A percentile compares a stretch with the other conserved stretches of the same genome.
Conservation (phyloP, 2,329 filamentous ascomycete species). For the Coniochaeta prunicola region DNA sequence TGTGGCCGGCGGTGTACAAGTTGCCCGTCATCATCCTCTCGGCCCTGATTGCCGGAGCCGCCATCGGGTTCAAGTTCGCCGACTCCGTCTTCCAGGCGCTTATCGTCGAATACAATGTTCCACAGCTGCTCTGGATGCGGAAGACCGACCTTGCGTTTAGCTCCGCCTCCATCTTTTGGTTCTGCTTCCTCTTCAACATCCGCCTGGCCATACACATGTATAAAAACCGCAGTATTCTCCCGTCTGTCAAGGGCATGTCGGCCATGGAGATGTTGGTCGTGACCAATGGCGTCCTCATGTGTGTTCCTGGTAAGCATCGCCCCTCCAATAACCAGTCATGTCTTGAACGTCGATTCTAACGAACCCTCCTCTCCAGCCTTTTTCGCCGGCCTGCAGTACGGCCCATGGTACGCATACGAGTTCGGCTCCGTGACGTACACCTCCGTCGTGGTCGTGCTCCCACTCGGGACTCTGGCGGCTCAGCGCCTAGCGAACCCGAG, state of each 20-base stretch:
- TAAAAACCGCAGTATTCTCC: slow-evolving; percentile 38
- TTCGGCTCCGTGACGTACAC: slow-evolving; percentile 41
- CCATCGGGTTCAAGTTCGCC: slow-evolving; percentile 23
- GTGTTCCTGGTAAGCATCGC: slow-evolving; percentile 39
- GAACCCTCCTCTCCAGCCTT: slow-evolving; percentile 28
- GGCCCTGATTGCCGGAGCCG: slow-evolving; percentile 19
- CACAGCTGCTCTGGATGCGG: slow-evolving; percentile 26
- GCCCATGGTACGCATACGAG: slow-evolving; percentile 35
- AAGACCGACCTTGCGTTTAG: slow-evolving; percentile 25
- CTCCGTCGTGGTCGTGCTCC: slow-evolving; percentile 42
- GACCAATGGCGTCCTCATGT: slow-evolving; percentile 49
- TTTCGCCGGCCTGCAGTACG: slow-evolving; percentile 41
- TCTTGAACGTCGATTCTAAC: background rate
- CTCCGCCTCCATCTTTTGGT: slow-evolving; percentile 33
- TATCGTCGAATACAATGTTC: slow-evolving; percentile 14
- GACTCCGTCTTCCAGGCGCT: slow-evolving; percentile 28
- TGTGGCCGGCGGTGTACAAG: slow-evolving; percentile 35
- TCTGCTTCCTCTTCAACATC: slow-evolving; percentile 47
- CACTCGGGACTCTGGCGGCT: slow-evolving; percentile 44
- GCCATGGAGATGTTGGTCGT: slow-evolving; percentile 49
- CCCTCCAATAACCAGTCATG: background rate
- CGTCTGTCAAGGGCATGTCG: slow-evolving; percentile 30
- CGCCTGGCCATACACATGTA: slow-evolving; percentile 42
- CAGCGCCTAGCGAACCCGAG: slow-evolving; percentile 30
- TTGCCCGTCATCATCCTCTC: slow-evolving; percentile 21